Evolutionary conservation across 1,284 basidiomycete genomes (phyloP).

Genomic region (Ceratobasidium sp.): DNA sequence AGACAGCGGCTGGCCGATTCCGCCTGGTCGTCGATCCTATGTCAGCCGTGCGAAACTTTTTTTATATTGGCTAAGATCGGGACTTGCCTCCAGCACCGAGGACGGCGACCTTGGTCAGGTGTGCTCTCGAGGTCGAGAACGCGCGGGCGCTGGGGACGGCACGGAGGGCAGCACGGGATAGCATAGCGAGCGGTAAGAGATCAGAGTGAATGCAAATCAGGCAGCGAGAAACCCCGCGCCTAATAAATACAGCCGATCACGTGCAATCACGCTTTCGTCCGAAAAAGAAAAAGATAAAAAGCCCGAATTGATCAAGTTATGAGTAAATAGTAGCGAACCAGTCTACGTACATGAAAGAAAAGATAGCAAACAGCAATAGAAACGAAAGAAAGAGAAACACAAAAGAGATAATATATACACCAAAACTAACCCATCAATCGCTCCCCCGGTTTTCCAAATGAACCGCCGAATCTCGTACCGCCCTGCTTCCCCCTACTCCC

Average conservation of each 20-base stretch:
- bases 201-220: slow-evolving; percentile 57
- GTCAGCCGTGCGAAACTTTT: too few species aligned
- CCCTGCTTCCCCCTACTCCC: not conserved
- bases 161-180: slow-evolving; percentile 70
- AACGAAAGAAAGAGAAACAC: slow-evolving; percentile 1
- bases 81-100: slow-evolving; percentile 94
- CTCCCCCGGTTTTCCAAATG: slow-evolving; percentile 24
- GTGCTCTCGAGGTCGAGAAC: slow-evolving; percentile 83
- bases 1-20: slow-evolving; percentile 93
- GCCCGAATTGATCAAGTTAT: slow-evolving; percentile 23
- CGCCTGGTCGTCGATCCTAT: slow-evolving; percentile 98
- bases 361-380: not conserved
- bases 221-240: slow-evolving; percentile 2
- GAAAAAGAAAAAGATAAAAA: not conserved
- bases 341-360: too few species aligned
- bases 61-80: too few species aligned
- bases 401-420: slow-evolving; percentile 29
- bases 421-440: not conserved
- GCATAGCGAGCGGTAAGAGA: slow-evolving; percentile 66
- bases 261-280: slow-evolving; percentile 18
- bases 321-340: too few species aligned
- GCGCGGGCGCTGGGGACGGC: slow-evolving; percentile 68
- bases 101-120: slow-evolving; percentile 89
- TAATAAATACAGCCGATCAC: slow-evolving; percentile 10
- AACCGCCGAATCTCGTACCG: slow-evolving; percentile 29